Base-by-base conservation (phyloP, 129 eudicot genomes). In the Lactuca saligna region DNA sequence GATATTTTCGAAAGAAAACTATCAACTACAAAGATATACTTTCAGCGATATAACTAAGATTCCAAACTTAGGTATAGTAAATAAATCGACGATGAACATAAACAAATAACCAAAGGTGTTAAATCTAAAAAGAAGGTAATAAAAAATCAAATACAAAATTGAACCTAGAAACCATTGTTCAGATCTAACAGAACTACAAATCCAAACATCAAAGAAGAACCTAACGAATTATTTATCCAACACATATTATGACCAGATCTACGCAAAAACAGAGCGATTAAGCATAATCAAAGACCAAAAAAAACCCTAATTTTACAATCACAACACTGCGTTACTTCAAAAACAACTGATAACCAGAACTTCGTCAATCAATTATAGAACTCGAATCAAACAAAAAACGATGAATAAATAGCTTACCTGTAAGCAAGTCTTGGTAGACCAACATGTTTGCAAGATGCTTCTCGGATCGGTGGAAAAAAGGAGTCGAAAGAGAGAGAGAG, bases 401-500 rank as follows among this genome's bases (percentile, higher is more conserved):
- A 32, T 10, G n/a, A 64, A 60, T 7, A 3, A 33, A 29, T 41
- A 60, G 41, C 13, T 33, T 86, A 86, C 88, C 91, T 41, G 84
- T 61, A 50, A 82, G 61, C 49, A 86, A 75, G 69, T 86, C 91
- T 61, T 82, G 88, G 61, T 86, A 82, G 44, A 86, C 85, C 85
- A 86, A 78, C 91, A 86, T 86, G 83, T 10, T 77, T 74, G 68
- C 68, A 74, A 59, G 74, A 75, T 67, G 74, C 70, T 68, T 76
- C 80, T 76, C 20, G 75, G 63, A 75, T 68, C 69, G 70, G 62
- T 68, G 7, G 55, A 17, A 37, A 15, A 5, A 37, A 33, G 3
- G 29, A 15, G 66, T n/a, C 6, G 17, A 31, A 64, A 54, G 68
- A 51, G 59, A n/a, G 68, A 51, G 59, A n/a, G 35, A 48, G 33